Base-by-base conservation (phyloP, 192 early-diverging fungal species). In the Podila epicladia region DNA sequence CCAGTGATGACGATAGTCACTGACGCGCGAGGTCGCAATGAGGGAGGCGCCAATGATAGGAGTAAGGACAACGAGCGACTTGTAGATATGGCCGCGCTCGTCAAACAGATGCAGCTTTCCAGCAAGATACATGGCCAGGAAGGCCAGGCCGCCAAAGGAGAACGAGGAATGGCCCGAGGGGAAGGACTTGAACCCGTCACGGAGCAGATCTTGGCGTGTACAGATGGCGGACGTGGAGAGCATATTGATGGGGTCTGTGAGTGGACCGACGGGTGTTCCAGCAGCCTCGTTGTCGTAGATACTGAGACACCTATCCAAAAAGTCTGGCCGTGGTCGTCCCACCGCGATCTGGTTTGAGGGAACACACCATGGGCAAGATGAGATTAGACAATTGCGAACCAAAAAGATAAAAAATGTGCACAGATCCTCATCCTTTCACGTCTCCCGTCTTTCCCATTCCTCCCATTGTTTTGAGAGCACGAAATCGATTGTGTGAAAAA, bases 121-220 rank as follows among this genome's bases (percentile, higher is more conserved):
- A 11, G 89, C 91, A 24, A 94, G 73, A 78, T 90, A 93, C 53
- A 94, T 84, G 20, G 92, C 75, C 50, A 94, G 62, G 62, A 87
- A 94, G 1, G 87, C 88, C 29, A 94, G 61, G 13, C 93, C 93
- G 19, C 90, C 92, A 82, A 94, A 94, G 84, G 72, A 82, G 89
- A 94, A 64, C 33, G 92, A 94, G 5, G 97, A 88, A 82, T 98
- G 97, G 0, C 97, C 97, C 8, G 92, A 93, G n/a, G 93, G 93
- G 72, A 97, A 98, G 72, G 90, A 90, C 86, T 92, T 94, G 73
- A 94, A 92, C 15, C 94, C 95, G 66, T 97, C 94, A 28, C 69
- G 70, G 45, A 97, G 84, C 1, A 90, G 33, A 24, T 74, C 82
- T 0, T 26, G 35, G 29, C 83, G 84, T 3, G 86, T 85, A 59